Evolutionary conservation across 805 yeast genomes (phyloP), one percentile per base, ranked within the genome.

Genomic region (Ogataea philodendri): DNA sequence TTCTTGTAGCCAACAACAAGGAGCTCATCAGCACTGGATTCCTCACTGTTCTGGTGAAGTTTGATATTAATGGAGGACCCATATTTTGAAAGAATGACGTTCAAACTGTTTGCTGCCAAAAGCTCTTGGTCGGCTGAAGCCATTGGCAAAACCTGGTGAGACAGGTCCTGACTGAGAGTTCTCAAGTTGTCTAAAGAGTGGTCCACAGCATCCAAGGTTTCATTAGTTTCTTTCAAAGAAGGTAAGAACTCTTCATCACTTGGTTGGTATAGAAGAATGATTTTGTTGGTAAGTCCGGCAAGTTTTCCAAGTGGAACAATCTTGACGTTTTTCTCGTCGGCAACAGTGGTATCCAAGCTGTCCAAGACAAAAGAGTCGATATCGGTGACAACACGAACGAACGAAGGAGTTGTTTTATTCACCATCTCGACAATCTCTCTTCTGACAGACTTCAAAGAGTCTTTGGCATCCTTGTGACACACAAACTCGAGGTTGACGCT

Each of bases 161-260:
- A 62, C 51, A 86, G 63, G n/a, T 69, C 60, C 13, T 64, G 54
- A 41, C 82, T 82, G 44, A 76, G 65, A 26, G 70, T 69, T 59
- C 87, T 78, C 44, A 88, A 66, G 5, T 64, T 55, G 39, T 72
- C 71, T 42, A 89, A 70, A 1, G 80, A 62, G 10, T 59, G 59
- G 45, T 76, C 71, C 29, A 81, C 85, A 11, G 63, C 60, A 2
- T 66, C 65, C 39, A 90, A 68, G 33, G 71, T 66, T n/a, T 60
- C 70, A 25, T 65, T 62, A 38, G 80, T 66, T 53, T 83, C 89
- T 22, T 72, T 73, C 18, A 67, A 62, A 22, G 83, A 70, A 18
- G 90, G 90, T 23, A 78, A 79, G 57, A 86, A 86, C 51, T 84
- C 95, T 31, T 78, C 82, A 34, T 72, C 68, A 45, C 63, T 62